Conservation (phyloP, 108 stramenopile species). For the Schizochytrium sp. region DNA sequence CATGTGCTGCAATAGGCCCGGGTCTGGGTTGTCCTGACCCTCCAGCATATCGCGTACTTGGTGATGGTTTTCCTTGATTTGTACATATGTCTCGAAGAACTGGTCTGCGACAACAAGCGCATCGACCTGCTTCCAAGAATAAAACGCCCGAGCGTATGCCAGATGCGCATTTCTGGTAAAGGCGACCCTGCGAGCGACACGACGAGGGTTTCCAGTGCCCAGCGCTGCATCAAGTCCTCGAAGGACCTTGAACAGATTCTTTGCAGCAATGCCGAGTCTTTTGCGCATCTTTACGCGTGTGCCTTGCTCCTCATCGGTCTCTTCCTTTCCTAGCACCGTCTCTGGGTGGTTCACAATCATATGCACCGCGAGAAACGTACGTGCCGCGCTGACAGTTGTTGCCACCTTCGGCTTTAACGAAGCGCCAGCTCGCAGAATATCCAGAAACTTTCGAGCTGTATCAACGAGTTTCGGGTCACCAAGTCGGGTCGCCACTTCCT, state of each 20-base stretch:
- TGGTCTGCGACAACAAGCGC: conserved; percentile 37
- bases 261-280: conserved; percentile 12
- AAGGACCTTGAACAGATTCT: not conserved
- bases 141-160: conserved; percentile 29
- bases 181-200: not conserved
- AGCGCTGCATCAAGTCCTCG: not conserved
- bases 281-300: conserved; percentile 10
- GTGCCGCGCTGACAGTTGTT: conserved; percentile 23
- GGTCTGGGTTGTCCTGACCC: not conserved
- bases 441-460: not conserved
- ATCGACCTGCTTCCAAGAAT: conserved; percentile 52
- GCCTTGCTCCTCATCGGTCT: not conserved
- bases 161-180: not conserved
- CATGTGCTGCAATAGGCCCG: conserved; percentile 51
- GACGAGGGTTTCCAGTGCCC: not conserved
- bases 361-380: conserved; percentile 33
- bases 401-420: not conserved
- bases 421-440: not conserved
- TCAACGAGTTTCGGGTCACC: not conserved
- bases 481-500: conserved; percentile 19
- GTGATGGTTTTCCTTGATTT: conserved; percentile 40
- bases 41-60: conserved; percentile 16
- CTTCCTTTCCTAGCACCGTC: conserved; percentile 12
- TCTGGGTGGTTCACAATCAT: conserved; percentile 54
- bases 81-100: conserved; percentile 39